Evolutionary conservation across 345 rosid species (phyloP), one percentile per base, ranked within the genome.

Genomic region (Eucalyptus polyanthemos): DNA sequence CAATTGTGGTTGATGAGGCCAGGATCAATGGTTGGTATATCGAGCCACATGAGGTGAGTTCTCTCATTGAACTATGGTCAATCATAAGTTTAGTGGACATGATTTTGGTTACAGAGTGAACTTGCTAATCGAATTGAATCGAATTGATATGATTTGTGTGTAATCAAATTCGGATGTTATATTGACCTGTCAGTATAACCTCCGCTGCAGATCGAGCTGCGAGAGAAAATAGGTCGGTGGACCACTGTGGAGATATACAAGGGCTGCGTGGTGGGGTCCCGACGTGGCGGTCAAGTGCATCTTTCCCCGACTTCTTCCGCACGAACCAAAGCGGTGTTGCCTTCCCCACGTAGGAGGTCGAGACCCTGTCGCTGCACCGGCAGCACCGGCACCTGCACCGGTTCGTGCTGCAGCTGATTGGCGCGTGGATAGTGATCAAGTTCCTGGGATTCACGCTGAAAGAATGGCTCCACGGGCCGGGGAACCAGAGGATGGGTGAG

Each of bases 281-380:
- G 95, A 94, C 27, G 95, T 94, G 27, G 97, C 94, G 1, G 95
- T 95, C 80, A 94, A 95, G 89, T 92, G 95, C 93, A 89, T 94
- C 80, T 88, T 88, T 31, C 90, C 94, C 94, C 4, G 90, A 91
- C 86, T 94, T 92, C 88, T 94, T 94, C 91, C 56, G 11, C 11
- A 15, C 86, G 6, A 94, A 93, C 76, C 95, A 92, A 9, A 89
- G 86, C 3, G 94, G 93, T 4, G 90, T 76, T 1, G n/a, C 90
- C 5, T 93, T 92, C 90, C 91, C 93, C 19, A 93, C 93, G 10
- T 93, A 94, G 90, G 95, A 94, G 88, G 53, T 94, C 17, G 93
- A 94, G 29, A 95, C 96, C 14, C 89, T 95, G 51, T 93, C 94
- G 0, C 92, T 93, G 2, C 90, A 91, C 88, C 94, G 94, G 67